These are phyloP conservation scores for Colletotrichum sp. DNA, from an alignment of 2,329 filamentous ascomycete species.

Conservation along the genomic window DNA sequence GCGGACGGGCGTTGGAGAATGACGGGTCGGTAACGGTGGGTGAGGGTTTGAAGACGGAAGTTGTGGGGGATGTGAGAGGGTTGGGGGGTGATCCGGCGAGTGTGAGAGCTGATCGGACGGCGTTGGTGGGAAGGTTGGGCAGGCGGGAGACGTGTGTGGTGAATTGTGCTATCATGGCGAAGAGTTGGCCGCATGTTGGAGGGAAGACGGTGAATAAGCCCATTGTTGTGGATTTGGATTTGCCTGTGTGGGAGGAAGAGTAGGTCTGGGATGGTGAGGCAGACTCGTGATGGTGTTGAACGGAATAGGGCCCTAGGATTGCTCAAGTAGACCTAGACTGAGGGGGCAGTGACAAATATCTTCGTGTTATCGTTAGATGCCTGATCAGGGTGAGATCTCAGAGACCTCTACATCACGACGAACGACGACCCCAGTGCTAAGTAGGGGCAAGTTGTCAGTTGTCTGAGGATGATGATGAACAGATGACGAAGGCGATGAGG, in stretches of 20 bases:
- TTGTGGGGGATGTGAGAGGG: conserved; percentile 33
- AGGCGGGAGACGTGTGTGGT: conserved; percentile 76
- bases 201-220: conserved; percentile 76
- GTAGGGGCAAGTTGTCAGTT: neutral
- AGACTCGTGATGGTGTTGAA: neutral
- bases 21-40: conserved; percentile 34
- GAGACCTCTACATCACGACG: neutral
- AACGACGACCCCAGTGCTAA: neutral
- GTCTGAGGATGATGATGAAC: neutral
- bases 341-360: neutral
- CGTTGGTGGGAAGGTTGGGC: conserved; percentile 45
- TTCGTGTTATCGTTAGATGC: neutral
- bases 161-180: conserved; percentile 78
- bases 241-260: conserved; percentile 60
- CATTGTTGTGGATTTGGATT: conserved; percentile 81
- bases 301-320: neutral
- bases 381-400: neutral
- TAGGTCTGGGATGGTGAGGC: neutral
- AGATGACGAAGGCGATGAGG: neutral
- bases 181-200: conserved; percentile 64
- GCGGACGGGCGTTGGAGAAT: conserved; percentile 47
- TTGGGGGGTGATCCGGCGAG: conserved; percentile 47
- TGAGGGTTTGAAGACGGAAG: conserved; percentile 1
- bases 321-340: neutral
- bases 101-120: conserved; percentile 43